Evolutionary conservation across 306 rosid species (phyloP).

Genomic region (Prunus padus): DNA sequence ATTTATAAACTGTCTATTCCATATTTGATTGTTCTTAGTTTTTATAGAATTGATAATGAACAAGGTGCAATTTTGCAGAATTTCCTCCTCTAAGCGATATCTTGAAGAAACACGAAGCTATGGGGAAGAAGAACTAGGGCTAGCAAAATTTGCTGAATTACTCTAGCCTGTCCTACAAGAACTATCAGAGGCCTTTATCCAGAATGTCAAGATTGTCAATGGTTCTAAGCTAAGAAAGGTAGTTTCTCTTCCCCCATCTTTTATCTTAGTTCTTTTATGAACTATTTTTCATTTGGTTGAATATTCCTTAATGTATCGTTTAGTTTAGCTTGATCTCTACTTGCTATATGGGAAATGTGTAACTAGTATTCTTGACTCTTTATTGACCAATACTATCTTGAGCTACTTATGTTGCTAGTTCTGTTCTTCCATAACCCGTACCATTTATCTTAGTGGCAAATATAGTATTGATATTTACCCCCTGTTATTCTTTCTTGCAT

Average conservation of each 20-base stretch:
- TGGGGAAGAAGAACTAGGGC: conserved; percentile 80
- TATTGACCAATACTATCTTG: too few species aligned
- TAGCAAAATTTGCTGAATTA: conserved; percentile 88
- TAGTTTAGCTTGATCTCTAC: too few species aligned
- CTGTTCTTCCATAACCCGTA: too few species aligned
- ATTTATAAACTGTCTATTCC: background rate
- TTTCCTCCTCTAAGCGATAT: conserved; percentile 68
- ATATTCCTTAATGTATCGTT: too few species aligned
- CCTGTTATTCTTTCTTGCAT: too few species aligned
- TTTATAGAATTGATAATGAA: conserved; percentile 19
- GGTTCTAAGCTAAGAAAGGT: conserved; percentile 84
- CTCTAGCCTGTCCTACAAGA: conserved; percentile 87
- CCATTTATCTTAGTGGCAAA: too few species aligned
- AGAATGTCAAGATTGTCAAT: conserved; percentile 55
- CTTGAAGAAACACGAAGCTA: conserved; percentile 63
- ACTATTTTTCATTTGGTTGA: too few species aligned
- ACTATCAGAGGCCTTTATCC: conserved; percentile 56
- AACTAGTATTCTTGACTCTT: too few species aligned
- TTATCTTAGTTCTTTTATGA: too few species aligned
- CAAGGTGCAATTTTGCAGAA: conserved; percentile 49
- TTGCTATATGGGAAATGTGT: too few species aligned
- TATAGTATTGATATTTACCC: too few species aligned
- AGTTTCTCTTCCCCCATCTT: conserved; percentile 2
- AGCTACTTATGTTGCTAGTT: too few species aligned
- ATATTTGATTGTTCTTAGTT: background rate